Evolutionary conservation across 257 asterid genomes (phyloP).

Genomic region (Mitragyna speciosa): DNA sequence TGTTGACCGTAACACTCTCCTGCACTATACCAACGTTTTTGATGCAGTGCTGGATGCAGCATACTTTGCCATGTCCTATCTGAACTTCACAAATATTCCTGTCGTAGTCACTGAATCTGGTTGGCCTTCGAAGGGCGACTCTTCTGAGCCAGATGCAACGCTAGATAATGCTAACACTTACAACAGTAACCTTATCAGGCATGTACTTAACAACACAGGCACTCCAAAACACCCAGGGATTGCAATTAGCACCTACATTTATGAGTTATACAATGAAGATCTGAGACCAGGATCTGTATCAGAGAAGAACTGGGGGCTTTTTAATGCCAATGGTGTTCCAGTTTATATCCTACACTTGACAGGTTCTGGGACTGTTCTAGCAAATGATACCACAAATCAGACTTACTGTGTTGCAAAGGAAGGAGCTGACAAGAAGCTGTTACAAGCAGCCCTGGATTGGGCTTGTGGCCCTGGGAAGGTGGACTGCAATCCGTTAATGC

Average conservation of each 20-base stretch:
- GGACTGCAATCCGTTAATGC: conserved; percentile 68
- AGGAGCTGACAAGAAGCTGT: conserved; percentile 67
- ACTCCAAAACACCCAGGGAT: conserved; percentile 94
- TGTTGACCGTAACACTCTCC: conserved; percentile 78
- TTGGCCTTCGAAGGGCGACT: conserved; percentile 93
- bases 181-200: conserved; percentile 79
- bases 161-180: conserved; percentile 78
- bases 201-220: conserved; percentile 73
- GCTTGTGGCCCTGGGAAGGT: conserved; percentile 96
- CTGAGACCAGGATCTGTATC: conserved; percentile 63
- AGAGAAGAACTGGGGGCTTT: conserved; percentile 95
- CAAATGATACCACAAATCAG: conserved; percentile 82
- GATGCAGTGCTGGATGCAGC: conserved; percentile 93
- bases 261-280: conserved; percentile 90
- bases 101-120: conserved; percentile 77
- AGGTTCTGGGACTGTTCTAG: conserved; percentile 74
- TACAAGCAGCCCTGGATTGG: conserved; percentile 93
- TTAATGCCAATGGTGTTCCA: conserved; percentile 67
- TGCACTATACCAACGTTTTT: conserved; percentile 89
- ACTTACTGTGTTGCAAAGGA: conserved; percentile 79
- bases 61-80: conserved; percentile 74
- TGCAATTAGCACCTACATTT: conserved; percentile 72
- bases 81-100: conserved; percentile 77
- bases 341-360: conserved; percentile 66
- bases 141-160: conserved; percentile 70